Percentiles rank a stretch among this genome's conserved stretches.
Evolutionary conservation across 2,329 filamentous ascomycete species (phyloP).

Genomic region (Epichloe sylvatica): DNA sequence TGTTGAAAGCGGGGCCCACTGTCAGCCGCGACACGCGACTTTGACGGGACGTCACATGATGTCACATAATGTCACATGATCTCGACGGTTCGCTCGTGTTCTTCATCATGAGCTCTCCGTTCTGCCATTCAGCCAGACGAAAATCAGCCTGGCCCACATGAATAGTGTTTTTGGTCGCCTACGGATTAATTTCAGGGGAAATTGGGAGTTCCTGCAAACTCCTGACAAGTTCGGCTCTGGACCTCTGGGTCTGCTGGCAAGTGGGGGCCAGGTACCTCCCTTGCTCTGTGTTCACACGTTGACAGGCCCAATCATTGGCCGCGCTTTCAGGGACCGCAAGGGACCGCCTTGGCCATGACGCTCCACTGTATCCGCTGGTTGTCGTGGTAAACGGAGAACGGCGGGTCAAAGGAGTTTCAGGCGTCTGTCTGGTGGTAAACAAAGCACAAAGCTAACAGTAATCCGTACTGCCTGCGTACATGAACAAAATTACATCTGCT

Average conservation of each 20-base stretch:
- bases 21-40: conserved; percentile 12
- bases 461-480: too few species aligned
- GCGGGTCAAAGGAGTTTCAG: background rate
- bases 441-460: too few species aligned
- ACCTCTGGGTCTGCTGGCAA: too few species aligned
- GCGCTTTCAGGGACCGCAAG: background rate
- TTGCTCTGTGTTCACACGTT: background rate
- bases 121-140: background rate
- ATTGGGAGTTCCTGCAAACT: conserved; percentile 11
- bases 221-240: background rate
- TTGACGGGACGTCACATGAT: conserved; percentile 21
- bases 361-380: conserved; percentile 8
- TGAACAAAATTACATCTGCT: too few species aligned
- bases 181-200: conserved; percentile 11
- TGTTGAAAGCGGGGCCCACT: background rate
- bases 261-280: background rate
- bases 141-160: background rate
- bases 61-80: conserved; percentile 17
- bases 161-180: conserved; percentile 12
- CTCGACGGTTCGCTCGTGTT: background rate
- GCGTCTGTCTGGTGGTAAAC: background rate
- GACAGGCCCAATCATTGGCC: too few species aligned
- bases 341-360: background rate
- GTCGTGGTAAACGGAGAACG: conserved; percentile 10
- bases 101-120: background rate